Conservation (phyloP, 75 land plant genomes). For the Isoetes taiwanensis region DNA sequence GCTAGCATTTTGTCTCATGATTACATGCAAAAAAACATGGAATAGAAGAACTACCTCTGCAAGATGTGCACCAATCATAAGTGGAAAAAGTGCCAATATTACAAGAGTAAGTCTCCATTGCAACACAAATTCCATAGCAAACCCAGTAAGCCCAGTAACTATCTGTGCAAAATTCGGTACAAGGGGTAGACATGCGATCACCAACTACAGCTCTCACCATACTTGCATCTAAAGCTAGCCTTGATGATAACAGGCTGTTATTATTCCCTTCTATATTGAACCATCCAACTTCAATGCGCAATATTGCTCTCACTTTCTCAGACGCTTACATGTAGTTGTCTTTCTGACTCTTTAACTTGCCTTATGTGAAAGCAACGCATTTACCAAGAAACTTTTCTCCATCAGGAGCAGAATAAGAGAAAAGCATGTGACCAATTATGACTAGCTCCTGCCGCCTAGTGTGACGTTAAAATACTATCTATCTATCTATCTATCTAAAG, state of each 20-base stretch:
- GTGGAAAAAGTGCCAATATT: constrained; percentile 70
- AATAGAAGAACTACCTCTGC: constrained; percentile 54
- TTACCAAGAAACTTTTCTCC: too few relatives aligned
- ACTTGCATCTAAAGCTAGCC: constrained; percentile 75
- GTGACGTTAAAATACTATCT: too few relatives aligned
- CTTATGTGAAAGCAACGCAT: too few relatives aligned
- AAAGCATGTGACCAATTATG: too few relatives aligned
- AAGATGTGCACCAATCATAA: constrained; percentile 59
- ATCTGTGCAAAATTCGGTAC: constrained; percentile 62
- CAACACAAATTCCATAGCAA: constrained; percentile 64
- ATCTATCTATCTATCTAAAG: too few relatives aligned
- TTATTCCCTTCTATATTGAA: constrained; percentile 67
- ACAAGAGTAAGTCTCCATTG: constrained; percentile 82
- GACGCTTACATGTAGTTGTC: too few relatives aligned
- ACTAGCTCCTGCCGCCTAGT: too few relatives aligned
- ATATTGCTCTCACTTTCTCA: too few relatives aligned
- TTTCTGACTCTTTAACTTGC: too few relatives aligned
- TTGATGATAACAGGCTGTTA: constrained; percentile 62
- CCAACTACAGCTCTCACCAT: constrained; percentile 60
- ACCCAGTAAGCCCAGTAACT: constrained; percentile 44
- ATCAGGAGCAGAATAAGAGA: too few relatives aligned
- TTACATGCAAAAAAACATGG: too few relatives aligned
- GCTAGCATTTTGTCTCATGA: too few relatives aligned
- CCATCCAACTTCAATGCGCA: constrained; percentile 84
- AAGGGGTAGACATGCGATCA: constrained; percentile 57